Conservation (phyloP, 306 rosid genomes). For the Cucumis sativus region Cucumber_9930_V3 NC_026656.2:16050001-16050500, state of each 20-base stretch:
- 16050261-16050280: neutral
- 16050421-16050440: neutral
- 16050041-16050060: too few species aligned
- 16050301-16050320: neutral
- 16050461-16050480: neutral
- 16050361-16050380: neutral
- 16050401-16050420: constrained; percentile 7
- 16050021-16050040: too few species aligned
- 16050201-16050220: too few species aligned
- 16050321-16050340: neutral
- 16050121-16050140: neutral
- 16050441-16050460: neutral
- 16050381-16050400: neutral
- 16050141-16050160: too few species aligned
- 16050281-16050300: neutral
- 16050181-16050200: too few species aligned
- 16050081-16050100: too few species aligned
- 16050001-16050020: too few species aligned
- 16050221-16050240: too few species aligned
- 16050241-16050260: too few species aligned
- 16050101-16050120: neutral
- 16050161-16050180: too few species aligned
- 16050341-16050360: neutral
- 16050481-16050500: constrained; percentile 4
- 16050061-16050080: too few species aligned